Conservation (phyloP, 2,329 filamentous ascomycete genomes). For the Aspergillus aculeatus region DNA sequence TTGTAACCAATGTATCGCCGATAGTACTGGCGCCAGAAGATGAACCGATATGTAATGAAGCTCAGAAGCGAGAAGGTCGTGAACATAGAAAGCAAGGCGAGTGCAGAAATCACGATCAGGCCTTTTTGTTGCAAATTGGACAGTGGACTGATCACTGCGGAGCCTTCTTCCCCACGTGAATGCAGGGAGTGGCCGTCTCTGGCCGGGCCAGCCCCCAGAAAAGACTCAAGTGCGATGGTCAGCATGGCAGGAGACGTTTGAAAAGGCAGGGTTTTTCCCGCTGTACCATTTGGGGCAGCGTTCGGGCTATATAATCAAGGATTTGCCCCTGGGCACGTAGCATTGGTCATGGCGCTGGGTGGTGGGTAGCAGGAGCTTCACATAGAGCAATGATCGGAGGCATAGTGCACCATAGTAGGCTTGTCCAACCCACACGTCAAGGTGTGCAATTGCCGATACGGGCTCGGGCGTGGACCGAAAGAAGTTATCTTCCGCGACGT, state of each 20-base stretch:
- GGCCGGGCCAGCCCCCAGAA: neutral
- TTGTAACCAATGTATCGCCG: slow-evolving; percentile 6
- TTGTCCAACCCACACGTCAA: neutral
- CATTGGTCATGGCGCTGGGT: neutral
- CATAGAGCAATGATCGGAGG: neutral
- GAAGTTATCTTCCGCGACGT: neutral
- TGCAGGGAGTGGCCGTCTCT: neutral
- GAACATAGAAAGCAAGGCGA: slow-evolving; percentile 1
- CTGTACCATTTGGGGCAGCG: neutral
- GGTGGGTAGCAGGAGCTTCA: neutral
- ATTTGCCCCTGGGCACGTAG: neutral
- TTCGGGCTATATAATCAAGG: slow-evolving; percentile 5
- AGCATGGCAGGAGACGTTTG: neutral
- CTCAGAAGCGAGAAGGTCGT: neutral
- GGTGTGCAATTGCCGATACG: neutral
- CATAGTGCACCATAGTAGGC: neutral
- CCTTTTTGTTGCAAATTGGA: slow-evolving; percentile 1
- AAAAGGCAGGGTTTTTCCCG: neutral
- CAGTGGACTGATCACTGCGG: slow-evolving; percentile 1
- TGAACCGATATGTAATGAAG: slow-evolving; percentile 5
- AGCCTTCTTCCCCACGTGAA: neutral
- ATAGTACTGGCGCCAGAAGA: slow-evolving; percentile 5
- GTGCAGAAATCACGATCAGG: slow-evolving; percentile 3
- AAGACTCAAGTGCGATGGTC: slow-evolving; percentile 5
- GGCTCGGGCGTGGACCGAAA: neutral